A percentile compares a stretch with the other conserved stretches of the same genome.
phyloP scores from a whole-genome alignment of 148 eudicot species.

The Bassia scoparia region DNA sequence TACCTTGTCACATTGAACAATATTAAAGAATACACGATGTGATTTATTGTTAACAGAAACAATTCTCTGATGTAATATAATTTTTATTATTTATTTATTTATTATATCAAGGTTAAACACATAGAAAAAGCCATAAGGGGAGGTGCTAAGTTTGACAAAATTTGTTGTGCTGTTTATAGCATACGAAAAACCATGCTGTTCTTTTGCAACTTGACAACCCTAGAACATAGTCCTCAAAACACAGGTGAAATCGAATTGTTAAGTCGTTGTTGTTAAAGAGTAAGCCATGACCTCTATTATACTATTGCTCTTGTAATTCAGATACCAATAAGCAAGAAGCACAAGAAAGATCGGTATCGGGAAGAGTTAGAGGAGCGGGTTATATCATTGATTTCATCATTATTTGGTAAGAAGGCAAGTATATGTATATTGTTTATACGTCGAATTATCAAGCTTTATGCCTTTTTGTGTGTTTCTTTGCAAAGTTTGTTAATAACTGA shows the following conservation, averaged over 20 bases:
- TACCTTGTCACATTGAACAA: no score
- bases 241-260: neutral
- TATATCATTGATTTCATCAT: constrained; percentile 78
- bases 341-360: constrained; percentile 60
- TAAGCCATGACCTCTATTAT: constrained; percentile 4
- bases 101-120: no score
- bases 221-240: no score
- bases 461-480: neutral
- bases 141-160: no score
- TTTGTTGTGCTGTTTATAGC: no score
- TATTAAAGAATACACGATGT: no score
- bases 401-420: constrained; percentile 76
- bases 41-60: no score
- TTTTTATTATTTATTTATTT: no score
- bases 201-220: no score
- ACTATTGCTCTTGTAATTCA: constrained; percentile 19
- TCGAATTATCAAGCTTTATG: neutral
- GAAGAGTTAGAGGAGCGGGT: constrained; percentile 97
- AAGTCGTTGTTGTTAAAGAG: neutral
- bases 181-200: no score
- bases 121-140: no score
- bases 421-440: constrained; percentile 15
- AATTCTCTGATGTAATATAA: no score
- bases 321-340: constrained; percentile 82
- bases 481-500: neutral